Evolutionary conservation across 1,139 yeast species (phyloP), one percentile per base, ranked within the genome.

Genomic region (Geotrichum cucujoidarum): DNA sequence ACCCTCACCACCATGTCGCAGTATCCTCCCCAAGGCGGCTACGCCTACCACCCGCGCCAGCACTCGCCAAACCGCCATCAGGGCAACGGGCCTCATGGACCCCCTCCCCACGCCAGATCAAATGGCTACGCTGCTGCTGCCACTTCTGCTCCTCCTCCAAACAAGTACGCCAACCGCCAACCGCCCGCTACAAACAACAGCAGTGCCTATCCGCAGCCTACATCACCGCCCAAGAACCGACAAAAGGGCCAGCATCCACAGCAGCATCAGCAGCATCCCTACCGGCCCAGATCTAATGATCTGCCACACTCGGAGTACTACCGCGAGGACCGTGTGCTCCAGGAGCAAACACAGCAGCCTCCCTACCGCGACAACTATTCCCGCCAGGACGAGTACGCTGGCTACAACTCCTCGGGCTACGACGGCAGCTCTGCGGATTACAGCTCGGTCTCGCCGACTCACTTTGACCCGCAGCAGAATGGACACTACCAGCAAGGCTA

Each of bases 201-300:
- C n/a, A n/a, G n/a, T n/a, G n/a, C n/a, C n/a, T n/a, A n/a, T n/a
- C n/a, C n/a, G n/a, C n/a, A n/a, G n/a, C n/a, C n/a, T n/a, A n/a
- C n/a, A n/a, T n/a, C n/a, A n/a, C n/a, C n/a, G n/a, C n/a, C n/a
- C n/a, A n/a, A n/a, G n/a, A n/a, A n/a, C n/a, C n/a, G n/a, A n/a
- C n/a, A n/a, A n/a, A n/a, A n/a, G n/a, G n/a, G 30, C n/a, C 30
- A n/a, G 36, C 36, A 16, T 33, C 7, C 36, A 17, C 36, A 33
- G 18, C 36, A 33, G 10, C 36, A 16, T 17, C 18, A 33, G 13
- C 17, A 17, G 21, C 22, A 10, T 10, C 11, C 36, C 18, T 33
- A 33, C 22, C 11, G 22, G 7, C 21, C n/a, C n/a, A n/a, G n/a
- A n/a, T n/a, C n/a, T 7, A 31, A 17, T 31, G 10, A 13, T 31